Base-by-base conservation (phyloP, 2,329 filamentous ascomycete species). In the Aureobasidium sp. region DNA sequence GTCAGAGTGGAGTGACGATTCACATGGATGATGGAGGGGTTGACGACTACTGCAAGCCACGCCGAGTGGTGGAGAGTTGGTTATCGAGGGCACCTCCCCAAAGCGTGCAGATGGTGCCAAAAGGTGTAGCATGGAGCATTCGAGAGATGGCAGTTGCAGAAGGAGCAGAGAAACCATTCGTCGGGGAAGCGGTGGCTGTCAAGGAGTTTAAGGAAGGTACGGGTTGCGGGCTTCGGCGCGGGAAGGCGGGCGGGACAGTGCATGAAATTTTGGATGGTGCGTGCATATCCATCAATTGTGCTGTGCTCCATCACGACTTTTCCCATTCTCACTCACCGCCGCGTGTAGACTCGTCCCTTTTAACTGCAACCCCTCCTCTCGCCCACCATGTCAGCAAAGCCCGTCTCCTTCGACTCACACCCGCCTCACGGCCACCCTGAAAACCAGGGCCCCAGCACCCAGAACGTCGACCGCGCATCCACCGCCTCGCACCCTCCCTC, bases 401-500 rank as follows among this genome's bases (percentile, higher is more conserved):
- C 66, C 42, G 65, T 67, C 57, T 66, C 65, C 33, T 62, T 62
- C 63, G 64, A 62, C 27, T 31, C 62, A 13, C 66, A 68, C 53
- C 66, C 66, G 47, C 65, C 67, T 38, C 66, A 69, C 66, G 66
- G 67, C 59, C 67, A 68, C 60, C 67, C 68, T 17, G 65, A 66
- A 31, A 67, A 67, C 61, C 65, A 63, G 29, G 63, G 60, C 25
- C 63, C 66, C 59, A 67, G 59, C 58, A 68, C 67, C 3, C 65
- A 68, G 60, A 53, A 53, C 38, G 61, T 29, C 57, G 67, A 69
- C 62, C 68, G 67, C 61, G 59, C 67, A n/a, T 67, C 67, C 31
- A 72, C 70, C 19, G 65, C 69, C 23, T 68, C 67, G 21, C 69
- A 71, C 62, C 67, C 69, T 40, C 69, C 70, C 17, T 47, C 62